Evolutionary conservation across 2,329 filamentous ascomycete species (phyloP).

Genomic region (Escovopsis sp.): DNA sequence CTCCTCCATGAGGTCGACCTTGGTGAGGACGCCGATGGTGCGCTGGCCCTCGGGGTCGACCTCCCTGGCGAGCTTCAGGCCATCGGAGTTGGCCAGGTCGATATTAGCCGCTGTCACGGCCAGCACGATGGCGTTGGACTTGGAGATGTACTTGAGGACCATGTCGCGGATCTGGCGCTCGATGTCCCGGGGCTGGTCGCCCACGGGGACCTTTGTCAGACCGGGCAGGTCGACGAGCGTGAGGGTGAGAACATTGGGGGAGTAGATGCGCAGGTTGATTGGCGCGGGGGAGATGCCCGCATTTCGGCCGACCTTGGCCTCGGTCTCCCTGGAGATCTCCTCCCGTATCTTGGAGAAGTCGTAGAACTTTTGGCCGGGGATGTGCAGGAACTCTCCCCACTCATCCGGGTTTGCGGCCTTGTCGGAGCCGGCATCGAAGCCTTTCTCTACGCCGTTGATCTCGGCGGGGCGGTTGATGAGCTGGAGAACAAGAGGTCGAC

Average conservation of each 20-base stretch:
- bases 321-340: conserved; percentile 92
- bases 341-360: conserved; percentile 98
- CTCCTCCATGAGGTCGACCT: conserved; percentile 98
- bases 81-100: conserved; percentile 96
- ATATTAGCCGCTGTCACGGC: conserved; percentile 95
- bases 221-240: conserved; percentile 94
- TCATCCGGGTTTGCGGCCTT: conserved; percentile 85
- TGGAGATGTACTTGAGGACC: conserved; percentile 97
- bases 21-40: conserved; percentile 95
- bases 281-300: conserved; percentile 90
- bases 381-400: conserved; percentile 97
- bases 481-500: conserved; percentile 89
- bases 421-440: conserved; percentile 55
- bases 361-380: conserved; percentile 92
- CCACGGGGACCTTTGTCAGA: conserved; percentile 90
- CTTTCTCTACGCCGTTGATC: conserved; percentile 57
- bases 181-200: conserved; percentile 92
- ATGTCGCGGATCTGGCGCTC: conserved; percentile 94
- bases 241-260: conserved; percentile 90
- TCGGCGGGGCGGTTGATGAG: conserved; percentile 81
- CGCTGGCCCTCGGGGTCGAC: conserved; percentile 95
- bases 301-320: conserved; percentile 91
- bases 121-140: conserved; percentile 94
- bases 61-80: conserved; percentile 87
- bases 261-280: conserved; percentile 97